Conservation (phyloP, 306 rosid genomes). For the Ceratonia siliqua region DNA sequence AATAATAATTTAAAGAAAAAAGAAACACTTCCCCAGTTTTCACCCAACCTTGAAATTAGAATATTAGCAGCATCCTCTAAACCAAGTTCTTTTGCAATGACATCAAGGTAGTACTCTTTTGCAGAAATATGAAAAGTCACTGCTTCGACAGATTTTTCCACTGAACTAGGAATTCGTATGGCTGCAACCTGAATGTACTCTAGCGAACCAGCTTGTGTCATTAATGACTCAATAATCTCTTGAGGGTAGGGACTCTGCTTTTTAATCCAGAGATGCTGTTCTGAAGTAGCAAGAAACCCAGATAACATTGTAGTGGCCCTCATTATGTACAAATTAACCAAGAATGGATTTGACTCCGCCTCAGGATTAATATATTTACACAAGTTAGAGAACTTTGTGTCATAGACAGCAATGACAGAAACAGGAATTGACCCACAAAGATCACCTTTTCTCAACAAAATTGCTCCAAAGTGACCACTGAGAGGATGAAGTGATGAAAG, state of each 20-base stretch:
- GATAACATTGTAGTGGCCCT: constrained; percentile 56
- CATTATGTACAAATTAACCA: constrained; percentile 55
- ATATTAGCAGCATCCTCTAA: constrained; percentile 59
- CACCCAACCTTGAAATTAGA: constrained; percentile 76
- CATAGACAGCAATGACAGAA: constrained; percentile 63
- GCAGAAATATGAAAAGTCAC: constrained; percentile 60
- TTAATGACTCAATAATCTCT: constrained; percentile 52
- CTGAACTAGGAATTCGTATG: constrained; percentile 59
- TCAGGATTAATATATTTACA: constrained; percentile 69
- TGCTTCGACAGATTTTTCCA: constrained; percentile 59
- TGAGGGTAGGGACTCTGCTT: constrained; percentile 65
- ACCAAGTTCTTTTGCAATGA: constrained; percentile 78
- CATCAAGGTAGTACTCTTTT: constrained; percentile 74
- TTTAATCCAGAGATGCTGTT: constrained; percentile 62
- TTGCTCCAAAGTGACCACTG: constrained; percentile 81
- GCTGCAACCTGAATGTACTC: constrained; percentile 55
- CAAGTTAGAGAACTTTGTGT: constrained; percentile 56
- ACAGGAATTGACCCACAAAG: constrained; percentile 62
- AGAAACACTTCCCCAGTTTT: background rate
- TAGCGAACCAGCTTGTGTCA: constrained; percentile 34
- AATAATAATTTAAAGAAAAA: background rate
- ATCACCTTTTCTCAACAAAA: constrained; percentile 68
- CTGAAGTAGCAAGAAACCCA: constrained; percentile 52
- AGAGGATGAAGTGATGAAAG: constrained; percentile 72
- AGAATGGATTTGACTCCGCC: constrained; percentile 75